Conservation (phyloP, 2,329 filamentous ascomycete genomes). For the Colletotrichum euphorbiae region DNA sequence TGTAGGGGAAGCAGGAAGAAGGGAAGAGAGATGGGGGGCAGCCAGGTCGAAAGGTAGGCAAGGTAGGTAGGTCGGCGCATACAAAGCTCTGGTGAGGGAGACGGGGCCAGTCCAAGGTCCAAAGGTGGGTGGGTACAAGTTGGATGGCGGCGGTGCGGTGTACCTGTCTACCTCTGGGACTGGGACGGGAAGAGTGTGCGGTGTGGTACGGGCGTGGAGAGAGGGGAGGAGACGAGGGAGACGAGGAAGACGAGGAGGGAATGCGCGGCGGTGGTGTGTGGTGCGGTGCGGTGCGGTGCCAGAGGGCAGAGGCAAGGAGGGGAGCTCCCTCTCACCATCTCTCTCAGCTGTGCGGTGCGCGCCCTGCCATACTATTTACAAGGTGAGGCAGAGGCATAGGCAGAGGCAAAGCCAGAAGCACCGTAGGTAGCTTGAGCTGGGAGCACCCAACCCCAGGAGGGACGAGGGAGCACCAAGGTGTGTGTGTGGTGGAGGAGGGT, state of each 20-base stretch:
- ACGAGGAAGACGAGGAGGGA: slow-evolving; percentile 17
- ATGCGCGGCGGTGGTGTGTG: slow-evolving; percentile 24
- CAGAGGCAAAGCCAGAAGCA: slow-evolving; percentile 16
- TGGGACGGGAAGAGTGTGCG: slow-evolving; percentile 7
- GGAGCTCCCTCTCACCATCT: slow-evolving; percentile 28
- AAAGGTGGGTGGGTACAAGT: slow-evolving; percentile 36
- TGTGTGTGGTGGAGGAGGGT: slow-evolving; percentile 34
- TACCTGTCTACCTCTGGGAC: slow-evolving; percentile 17
- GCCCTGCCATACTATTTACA: slow-evolving; percentile 32
- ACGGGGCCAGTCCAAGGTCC: slow-evolving; percentile 28
- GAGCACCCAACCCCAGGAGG: slow-evolving; percentile 20
- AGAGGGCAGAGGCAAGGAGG: slow-evolving; percentile 12
- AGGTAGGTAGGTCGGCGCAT: slow-evolving; percentile 38
- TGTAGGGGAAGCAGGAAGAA: slow-evolving; percentile 35
- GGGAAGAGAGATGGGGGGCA: slow-evolving; percentile 36
- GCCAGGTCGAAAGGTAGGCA: slow-evolving; percentile 29
- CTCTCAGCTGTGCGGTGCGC: slow-evolving; percentile 28
- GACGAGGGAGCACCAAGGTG: slow-evolving; percentile 30
- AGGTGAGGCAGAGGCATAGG: slow-evolving; percentile 21
- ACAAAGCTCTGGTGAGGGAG: slow-evolving; percentile 36
- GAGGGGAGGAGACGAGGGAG: slow-evolving; percentile 14
- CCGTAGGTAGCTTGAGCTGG: slow-evolving; percentile 28
- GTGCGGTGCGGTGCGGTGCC: neutral
- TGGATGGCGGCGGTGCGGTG: slow-evolving; percentile 25
- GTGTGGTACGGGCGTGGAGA: slow-evolving; percentile 32